A percentile compares a stretch with the other conserved stretches of the same genome.
Conservation (phyloP, 2,329 filamentous ascomycete genomes). For the Elsinoe ampelina region DNA sequence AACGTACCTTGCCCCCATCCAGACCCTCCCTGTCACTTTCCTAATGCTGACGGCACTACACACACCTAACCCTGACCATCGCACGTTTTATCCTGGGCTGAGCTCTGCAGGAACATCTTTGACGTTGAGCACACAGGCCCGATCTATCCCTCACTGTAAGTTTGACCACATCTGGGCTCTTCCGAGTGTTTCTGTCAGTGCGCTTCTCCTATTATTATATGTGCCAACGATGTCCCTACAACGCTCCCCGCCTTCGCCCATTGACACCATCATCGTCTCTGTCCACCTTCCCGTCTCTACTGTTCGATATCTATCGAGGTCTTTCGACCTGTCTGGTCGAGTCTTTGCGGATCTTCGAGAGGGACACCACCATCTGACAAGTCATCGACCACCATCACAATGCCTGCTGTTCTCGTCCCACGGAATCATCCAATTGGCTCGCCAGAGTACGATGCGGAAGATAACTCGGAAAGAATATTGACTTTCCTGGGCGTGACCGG, state of each 20-base stretch:
- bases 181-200: not conserved
- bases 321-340: not conserved
- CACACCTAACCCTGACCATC: not conserved
- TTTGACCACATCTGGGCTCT: not conserved
- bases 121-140: slow-evolving; percentile 7
- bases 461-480: slow-evolving; percentile 15
- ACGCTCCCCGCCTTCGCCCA: not conserved
- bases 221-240: slow-evolving; percentile 4
- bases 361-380: not conserved
- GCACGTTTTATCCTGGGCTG: not conserved
- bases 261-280: not conserved
- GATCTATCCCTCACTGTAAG: slow-evolving; percentile 2
- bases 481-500: slow-evolving; percentile 17
- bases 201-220: slow-evolving; percentile 6
- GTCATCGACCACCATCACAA: not conserved
- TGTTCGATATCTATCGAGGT: not conserved
- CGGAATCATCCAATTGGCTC: not conserved
- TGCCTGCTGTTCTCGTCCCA: slow-evolving; percentile 7
- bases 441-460: slow-evolving; percentile 6
- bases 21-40: slow-evolving; percentile 6
- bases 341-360: not conserved
- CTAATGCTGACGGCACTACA: slow-evolving; percentile 1
- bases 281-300: not conserved
- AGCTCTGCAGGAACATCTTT: slow-evolving; percentile 3
- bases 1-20: not conserved